phyloP scores from a whole-genome alignment of 768 basidiomycete species.

The Mycena epipterygia region DNA sequence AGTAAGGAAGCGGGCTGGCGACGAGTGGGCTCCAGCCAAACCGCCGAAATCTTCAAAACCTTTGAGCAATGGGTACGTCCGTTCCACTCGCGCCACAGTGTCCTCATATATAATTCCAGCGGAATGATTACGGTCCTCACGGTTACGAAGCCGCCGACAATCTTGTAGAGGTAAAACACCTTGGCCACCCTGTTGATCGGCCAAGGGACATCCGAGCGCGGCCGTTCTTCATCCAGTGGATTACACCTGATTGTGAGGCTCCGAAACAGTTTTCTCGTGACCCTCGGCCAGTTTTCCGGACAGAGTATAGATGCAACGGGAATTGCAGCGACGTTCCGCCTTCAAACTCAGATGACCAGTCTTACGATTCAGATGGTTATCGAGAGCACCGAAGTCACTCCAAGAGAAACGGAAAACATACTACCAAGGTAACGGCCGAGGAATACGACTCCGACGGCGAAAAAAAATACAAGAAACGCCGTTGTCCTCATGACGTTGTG shows the following conservation, averaged over 20 bases:
- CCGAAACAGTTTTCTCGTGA: neutral
- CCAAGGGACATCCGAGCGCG: slow-evolving; percentile 1
- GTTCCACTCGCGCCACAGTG: no score
- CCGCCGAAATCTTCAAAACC: neutral
- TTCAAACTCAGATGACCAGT: neutral
- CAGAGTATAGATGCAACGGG: neutral
- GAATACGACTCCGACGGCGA: neutral
- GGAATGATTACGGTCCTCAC: neutral
- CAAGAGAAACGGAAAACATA: neutral
- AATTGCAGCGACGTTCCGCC: slow-evolving; percentile 1
- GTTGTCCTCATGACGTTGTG: neutral
- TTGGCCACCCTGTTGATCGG: no score
- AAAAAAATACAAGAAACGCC: neutral
- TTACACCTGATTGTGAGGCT: neutral
- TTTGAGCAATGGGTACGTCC: slow-evolving; percentile 4
- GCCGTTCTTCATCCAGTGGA: neutral
- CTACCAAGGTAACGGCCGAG: no score
- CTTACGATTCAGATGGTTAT: neutral
- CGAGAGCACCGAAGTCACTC: neutral
- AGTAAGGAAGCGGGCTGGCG: neutral
- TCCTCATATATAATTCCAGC: neutral
- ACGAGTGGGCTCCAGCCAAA: neutral
- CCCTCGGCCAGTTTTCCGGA: neutral
- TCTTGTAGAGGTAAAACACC: no score
- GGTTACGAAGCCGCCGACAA: neutral